These are phyloP conservation scores for Rubroshorea leprosula DNA, from an alignment of 345 rosid genomes.

Conservation along the genomic window DNA sequence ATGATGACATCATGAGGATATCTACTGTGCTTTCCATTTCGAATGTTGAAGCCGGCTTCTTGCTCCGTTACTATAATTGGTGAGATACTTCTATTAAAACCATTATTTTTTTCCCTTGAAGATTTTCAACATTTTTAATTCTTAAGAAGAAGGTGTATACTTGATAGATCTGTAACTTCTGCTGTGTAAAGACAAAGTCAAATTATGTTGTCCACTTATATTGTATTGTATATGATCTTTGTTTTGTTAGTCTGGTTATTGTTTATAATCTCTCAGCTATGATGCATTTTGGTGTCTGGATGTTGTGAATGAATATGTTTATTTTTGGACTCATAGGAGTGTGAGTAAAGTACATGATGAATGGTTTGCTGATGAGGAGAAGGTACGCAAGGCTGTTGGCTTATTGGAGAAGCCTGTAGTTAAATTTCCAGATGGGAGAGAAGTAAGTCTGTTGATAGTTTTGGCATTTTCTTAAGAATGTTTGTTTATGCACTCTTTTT, in stretches of 20 bases:
- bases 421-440: conserved; percentile 40
- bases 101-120: neutral
- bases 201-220: neutral
- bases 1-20: conserved; percentile 63
- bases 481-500: neutral
- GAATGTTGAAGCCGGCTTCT: conserved; percentile 48
- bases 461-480: neutral
- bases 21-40: conserved; percentile 77
- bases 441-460: conserved; percentile 56
- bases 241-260: neutral
- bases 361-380: conserved; percentile 92
- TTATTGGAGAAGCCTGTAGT: conserved; percentile 61
- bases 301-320: neutral
- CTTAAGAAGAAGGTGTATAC: neutral
- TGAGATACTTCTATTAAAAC: conserved; percentile 19
- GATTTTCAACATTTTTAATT: neutral
- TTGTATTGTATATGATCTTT: conserved; percentile 2
- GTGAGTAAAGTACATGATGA: conserved; percentile 83
- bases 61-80: conserved; percentile 81
- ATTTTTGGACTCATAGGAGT: conserved; percentile 52
- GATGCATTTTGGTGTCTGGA: conserved; percentile 19
- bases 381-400: conserved; percentile 71
- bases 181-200: neutral
- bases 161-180: neutral
- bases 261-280: neutral